A percentile compares a stretch with the other conserved stretches of the same genome.
Evolutionary conservation across 495 filamentous ascomycete genomes (phyloP).

Genomic region (Daldinia decipiens): DNA sequence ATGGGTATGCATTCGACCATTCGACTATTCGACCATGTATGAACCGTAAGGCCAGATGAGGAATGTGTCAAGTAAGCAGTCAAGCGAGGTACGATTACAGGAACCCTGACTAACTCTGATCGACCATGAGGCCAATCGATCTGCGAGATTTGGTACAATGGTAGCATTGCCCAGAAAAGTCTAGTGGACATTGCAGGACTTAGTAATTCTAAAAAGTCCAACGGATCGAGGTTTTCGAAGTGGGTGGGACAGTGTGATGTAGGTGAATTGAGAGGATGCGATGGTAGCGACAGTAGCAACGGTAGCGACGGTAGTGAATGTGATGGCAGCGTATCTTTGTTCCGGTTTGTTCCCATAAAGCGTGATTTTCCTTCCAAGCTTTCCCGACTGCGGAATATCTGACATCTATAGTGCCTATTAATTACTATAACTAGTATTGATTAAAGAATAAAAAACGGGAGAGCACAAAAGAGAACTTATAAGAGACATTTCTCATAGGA

Average conservation of each 20-base stretch:
- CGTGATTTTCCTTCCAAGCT: conserved; percentile 22
- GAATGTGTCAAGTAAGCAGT: conserved; percentile 44
- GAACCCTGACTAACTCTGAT: conserved; percentile 21
- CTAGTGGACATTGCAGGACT: conserved; percentile 28
- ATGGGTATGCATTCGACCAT: background rate
- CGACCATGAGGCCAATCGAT: conserved; percentile 24
- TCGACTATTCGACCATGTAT: background rate
- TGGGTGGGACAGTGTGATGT: conserved; percentile 29
- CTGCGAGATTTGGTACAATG: conserved; percentile 23
- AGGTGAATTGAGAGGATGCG: conserved; percentile 25
- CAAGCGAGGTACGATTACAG: conserved; percentile 31
- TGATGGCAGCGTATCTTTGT: background rate
- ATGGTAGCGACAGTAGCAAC: conserved; percentile 8
- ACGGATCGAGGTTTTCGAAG: conserved; percentile 8
- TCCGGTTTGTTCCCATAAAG: conserved; percentile 40
- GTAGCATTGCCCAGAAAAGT: conserved; percentile 38
- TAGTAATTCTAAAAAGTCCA: conserved; percentile 40
- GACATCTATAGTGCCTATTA: conserved; percentile 11
- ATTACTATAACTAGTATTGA: too few species aligned
- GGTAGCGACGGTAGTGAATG: too few species aligned
- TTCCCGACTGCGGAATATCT: conserved; percentile 32
- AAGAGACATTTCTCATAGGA: conserved; percentile 19
- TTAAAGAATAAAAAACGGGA: too few species aligned
- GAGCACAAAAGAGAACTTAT: background rate
- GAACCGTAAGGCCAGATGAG: conserved; percentile 27